Base-by-base conservation (phyloP, 177 flowering plant species). In the Vitis hybrid region DNA sequence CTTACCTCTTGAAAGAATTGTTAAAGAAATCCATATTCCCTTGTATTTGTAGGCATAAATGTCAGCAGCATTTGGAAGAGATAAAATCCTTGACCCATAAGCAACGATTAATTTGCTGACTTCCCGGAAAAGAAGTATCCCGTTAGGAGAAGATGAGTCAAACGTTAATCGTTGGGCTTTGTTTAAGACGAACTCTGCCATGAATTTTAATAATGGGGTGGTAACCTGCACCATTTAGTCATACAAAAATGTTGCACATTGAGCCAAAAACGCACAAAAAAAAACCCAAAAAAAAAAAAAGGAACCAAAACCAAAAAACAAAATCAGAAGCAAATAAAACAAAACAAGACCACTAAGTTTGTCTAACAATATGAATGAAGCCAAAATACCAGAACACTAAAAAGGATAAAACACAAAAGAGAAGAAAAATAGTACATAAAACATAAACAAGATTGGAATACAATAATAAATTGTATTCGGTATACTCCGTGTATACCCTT, bases 91-190 rank as follows among this genome's bases (percentile, higher is more conserved):
- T 67, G 98, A 84, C 18, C 99, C 99, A 83, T 94, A 96, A 49
- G 94, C 94, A 61, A 96, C 95, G 65, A 92, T 77, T 50, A 96
- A 45, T 84, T 96, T 96, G 89, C 99, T 96, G 60, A 94, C 92
- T 89, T 96, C 99, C 50, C 99, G 93, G 79, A 96, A 96, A 64
- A 96, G 95, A 71, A 96, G 97, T 75, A 96, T 96, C 68, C 99
- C 98, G 81, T 94, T 93, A n/a, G 97, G 97, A 69, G 99, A 96
- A 60, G 99, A 96, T 11, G 97, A 89, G 74, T 96, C 98, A 79
- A 96, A 96, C 51, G 97, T 90, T 71, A 96, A 77, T 55, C 99
- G 97, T 57, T 92, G 97, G 67, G 97, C 88, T 82, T 96, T 96
- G 80, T 96, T 96, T 60, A 88, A 66, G 64, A 93, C 99, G 78